A percentile compares a stretch with the other conserved stretches of the same genome.
phyloP scores from a whole-genome alignment of 23 red algal genomes.

The Gracilaria vermiculophylla region DNA sequence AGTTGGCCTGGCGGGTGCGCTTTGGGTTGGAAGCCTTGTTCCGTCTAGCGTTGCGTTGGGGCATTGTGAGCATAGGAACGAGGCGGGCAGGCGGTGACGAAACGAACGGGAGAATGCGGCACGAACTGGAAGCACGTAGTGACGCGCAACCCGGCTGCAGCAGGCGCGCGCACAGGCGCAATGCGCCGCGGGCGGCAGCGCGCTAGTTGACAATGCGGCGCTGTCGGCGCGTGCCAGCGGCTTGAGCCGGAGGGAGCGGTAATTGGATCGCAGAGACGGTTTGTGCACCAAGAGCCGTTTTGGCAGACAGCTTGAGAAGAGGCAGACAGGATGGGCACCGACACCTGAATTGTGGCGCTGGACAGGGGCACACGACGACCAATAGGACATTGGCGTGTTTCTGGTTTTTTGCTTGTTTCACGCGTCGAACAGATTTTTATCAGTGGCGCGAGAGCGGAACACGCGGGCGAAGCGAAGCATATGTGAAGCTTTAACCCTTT shows the following conservation, averaged over 20 bases:
- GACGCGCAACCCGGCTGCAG: too few relatives aligned
- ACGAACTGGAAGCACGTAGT: too few relatives aligned
- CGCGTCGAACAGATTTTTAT: too few relatives aligned
- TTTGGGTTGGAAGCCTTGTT: not conserved
- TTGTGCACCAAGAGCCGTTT: too few relatives aligned
- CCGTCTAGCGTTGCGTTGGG: not conserved
- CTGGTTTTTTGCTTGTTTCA: not conserved
- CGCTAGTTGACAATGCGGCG: too few relatives aligned
- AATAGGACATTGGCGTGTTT: too few relatives aligned
- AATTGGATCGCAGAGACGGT: too few relatives aligned
- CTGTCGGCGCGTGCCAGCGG: not conserved
- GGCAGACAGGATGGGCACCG: too few relatives aligned
- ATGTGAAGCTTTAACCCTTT: conserved; percentile 5
- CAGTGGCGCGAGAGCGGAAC: too few relatives aligned
- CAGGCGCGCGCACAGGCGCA: not conserved
- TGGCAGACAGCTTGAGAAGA: too few relatives aligned
- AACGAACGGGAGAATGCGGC: not conserved
- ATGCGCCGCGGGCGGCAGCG: not conserved
- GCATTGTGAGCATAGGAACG: not conserved
- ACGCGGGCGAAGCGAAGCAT: not conserved
- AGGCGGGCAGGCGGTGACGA: not conserved
- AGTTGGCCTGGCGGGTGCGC: not conserved
- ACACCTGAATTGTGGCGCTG: too few relatives aligned
- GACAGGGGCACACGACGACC: too few relatives aligned
- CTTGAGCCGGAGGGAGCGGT: not conserved